Base-by-base conservation (phyloP, 148 eudicot genomes). In the Arctostaphylos glauca region DNA sequence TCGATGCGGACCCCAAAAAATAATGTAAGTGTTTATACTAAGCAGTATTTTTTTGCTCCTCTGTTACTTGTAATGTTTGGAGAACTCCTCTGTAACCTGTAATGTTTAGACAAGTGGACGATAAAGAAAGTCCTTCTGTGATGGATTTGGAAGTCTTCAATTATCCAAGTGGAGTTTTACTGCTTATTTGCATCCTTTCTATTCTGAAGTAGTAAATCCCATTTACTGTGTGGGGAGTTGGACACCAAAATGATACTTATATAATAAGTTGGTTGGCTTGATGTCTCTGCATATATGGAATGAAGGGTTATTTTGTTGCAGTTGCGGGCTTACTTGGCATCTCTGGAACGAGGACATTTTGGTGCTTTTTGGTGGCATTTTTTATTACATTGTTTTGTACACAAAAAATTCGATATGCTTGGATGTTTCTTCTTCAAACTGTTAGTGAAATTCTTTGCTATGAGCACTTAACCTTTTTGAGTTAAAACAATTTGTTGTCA, bases 1-100 rank as follows among this genome's bases (percentile, higher is more conserved):
- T 73, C 90, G 16, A 55, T 80, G 68, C 90, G 87, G 38, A 82
- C 78, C 62, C 25, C 87, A 18, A 86, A 86, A 38, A 71, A 81
- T 78, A 86, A 87, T 84, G 96, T 95, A 85, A 44, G 91, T 82
- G 47, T 66, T 67, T 78, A 16, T 10, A 8, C 67, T 50, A 49
- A n/a, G 16, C 5, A 76, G 59, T 59, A 4, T 78, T 64, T 55
- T 62, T 66, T 12, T 43, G 41, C 59, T 48, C 15, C 59, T 1
- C 23, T 49, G 38, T 18, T 62, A 71, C 25, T 67, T 47, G 23
- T 75, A 74, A 52, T 9, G 66, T 76, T 15, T 43, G 19, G 21
- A 15, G 21, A 31, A 31, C 59, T 48, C 15, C 59, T 1, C 23
- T 49, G 38, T 18, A 55, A 71, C 25, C 58, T 47, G 23, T 75